Percentiles rank a stretch among this genome's conserved stretches.
Conservation (phyloP, 1,284 basidiomycete genomes). For the Ceraceosorus guamensis region DNA sequence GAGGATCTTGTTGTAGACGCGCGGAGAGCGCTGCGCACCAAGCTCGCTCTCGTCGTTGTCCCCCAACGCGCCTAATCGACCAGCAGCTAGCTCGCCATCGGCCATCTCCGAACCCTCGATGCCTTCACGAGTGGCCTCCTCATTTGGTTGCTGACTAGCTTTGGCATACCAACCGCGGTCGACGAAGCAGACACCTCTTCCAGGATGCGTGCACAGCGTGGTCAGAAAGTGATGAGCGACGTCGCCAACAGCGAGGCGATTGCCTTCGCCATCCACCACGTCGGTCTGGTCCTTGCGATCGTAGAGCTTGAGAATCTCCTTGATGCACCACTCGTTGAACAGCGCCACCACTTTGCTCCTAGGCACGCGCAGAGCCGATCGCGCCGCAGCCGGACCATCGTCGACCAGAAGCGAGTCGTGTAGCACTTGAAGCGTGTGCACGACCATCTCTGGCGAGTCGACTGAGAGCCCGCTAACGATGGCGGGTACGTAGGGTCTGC, state of each 20-base stretch:
- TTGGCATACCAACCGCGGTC: constrained; percentile 87
- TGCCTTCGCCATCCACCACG: constrained; percentile 58
- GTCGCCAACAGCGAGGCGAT: constrained; percentile 59
- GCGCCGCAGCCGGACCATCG: no score
- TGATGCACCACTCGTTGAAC: constrained; percentile 35
- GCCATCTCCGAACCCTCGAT: not conserved
- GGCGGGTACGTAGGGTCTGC: constrained; percentile 24
- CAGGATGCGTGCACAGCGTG: constrained; percentile 74
- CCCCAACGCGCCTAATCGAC: no score
- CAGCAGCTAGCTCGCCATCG: constrained; percentile 5
- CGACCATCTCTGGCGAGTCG: constrained; percentile 21
- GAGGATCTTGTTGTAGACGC: constrained; percentile 78
- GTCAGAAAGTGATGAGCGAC: constrained; percentile 80
- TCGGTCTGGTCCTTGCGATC: constrained; percentile 44
- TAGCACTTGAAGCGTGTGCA: constrained; percentile 14
- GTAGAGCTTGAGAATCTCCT: constrained; percentile 35
- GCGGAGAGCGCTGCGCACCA: constrained; percentile 5
- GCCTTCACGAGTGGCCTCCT: not conserved
- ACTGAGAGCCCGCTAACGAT: constrained; percentile 26
- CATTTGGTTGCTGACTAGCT: not conserved
- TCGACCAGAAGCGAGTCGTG: constrained; percentile 40
- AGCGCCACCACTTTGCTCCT: constrained; percentile 32
- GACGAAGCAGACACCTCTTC: constrained; percentile 75
- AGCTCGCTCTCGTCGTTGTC: constrained; percentile 50
- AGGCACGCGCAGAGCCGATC: constrained; percentile 17